Conservation (phyloP, 2,329 filamentous ascomycete genomes). For the Alternaria sp. region DNA sequence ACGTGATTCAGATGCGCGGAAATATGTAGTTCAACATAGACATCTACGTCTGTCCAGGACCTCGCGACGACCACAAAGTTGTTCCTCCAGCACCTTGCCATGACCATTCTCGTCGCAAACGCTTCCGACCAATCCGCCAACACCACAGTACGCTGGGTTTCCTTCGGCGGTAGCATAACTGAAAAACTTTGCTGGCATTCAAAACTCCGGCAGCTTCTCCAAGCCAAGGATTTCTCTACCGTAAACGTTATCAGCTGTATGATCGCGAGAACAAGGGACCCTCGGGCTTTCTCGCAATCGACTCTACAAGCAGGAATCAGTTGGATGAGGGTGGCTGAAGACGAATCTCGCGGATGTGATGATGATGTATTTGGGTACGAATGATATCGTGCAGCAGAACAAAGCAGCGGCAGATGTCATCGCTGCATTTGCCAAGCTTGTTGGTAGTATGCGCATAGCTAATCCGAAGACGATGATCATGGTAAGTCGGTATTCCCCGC, state of each 20-base stretch:
- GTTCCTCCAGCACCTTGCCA: slow-evolving; percentile 27
- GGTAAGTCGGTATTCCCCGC: slow-evolving; percentile 37
- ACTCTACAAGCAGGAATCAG: slow-evolving; percentile 56
- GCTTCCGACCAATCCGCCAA: slow-evolving; percentile 28
- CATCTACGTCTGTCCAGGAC: neutral
- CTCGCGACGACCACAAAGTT: slow-evolving; percentile 26
- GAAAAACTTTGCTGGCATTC: slow-evolving; percentile 58
- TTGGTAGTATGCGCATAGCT: slow-evolving; percentile 48
- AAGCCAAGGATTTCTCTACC: slow-evolving; percentile 50
- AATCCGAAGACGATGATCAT: slow-evolving; percentile 57
- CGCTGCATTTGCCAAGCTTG: slow-evolving; percentile 53
- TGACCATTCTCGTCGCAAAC: slow-evolving; percentile 18
- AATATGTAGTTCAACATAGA: neutral
- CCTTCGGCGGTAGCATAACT: slow-evolving; percentile 58
- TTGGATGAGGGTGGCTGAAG: slow-evolving; percentile 56
- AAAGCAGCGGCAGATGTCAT: slow-evolving; percentile 52
- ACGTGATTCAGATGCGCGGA: neutral
- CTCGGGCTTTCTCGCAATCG: slow-evolving; percentile 55
- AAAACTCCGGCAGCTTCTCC: slow-evolving; percentile 55
- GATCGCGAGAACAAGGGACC: slow-evolving; percentile 58
- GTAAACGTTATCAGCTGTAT: slow-evolving; percentile 56
- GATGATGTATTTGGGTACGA: slow-evolving; percentile 59
- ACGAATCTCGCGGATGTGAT: slow-evolving; percentile 57
- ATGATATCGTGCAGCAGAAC: slow-evolving; percentile 53
- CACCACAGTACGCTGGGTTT: slow-evolving; percentile 49